Base-by-base conservation (phyloP, 2,329 filamentous ascomycete genomes). In the Alternaria metachromatica region DNA sequence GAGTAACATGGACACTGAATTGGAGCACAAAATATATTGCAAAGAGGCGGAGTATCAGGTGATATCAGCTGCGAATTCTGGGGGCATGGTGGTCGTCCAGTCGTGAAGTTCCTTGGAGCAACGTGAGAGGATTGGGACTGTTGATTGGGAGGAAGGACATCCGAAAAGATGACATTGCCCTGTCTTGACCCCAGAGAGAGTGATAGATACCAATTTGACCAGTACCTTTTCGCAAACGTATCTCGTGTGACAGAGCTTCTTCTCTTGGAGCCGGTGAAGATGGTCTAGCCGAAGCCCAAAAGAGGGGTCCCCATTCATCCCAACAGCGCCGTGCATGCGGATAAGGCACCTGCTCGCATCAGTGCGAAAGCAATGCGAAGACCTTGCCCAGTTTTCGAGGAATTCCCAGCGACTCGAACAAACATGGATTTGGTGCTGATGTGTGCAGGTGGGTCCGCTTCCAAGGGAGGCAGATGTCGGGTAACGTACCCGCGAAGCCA, bases 1-100 rank as follows among this genome's bases (percentile, higher is more conserved):
- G 20, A 41, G 33, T 30, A 41, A 4, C 33, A 2, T 15, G 13
- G 5, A 43, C 33, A 43, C 21, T 33, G 2, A 18, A 10, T 43
- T 43, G 33, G 30, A 30, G 15, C 12, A 55, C 33, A 20, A 12
- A 15, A 48, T 66, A 66, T 28, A 62, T 63, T 25, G 60, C 55
- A 23, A 55, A 18, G 21, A 21, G 51, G 51, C 51, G 51, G 30
- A 26, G 51, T 20, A 18, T 23, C 11, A n/a, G 1, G 37, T 41
- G 37, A 55, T 33, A 37, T 21, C 21, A 26, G 23, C 20, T 43
- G 23, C 13, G 12, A 21, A 26, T 8, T 15, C 11, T 55, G 18
- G 6, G 7, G 33, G 6, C 51, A 6, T 15, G 37, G 37, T 12
- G 6, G 13, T 25, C 15, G 9, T 43, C 33, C 51, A 55, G 23